These are phyloP conservation scores for Cenchrus americanus DNA, from an alignment of 176 grass and related monocot genomes.

Conservation along the genomic window DNA sequence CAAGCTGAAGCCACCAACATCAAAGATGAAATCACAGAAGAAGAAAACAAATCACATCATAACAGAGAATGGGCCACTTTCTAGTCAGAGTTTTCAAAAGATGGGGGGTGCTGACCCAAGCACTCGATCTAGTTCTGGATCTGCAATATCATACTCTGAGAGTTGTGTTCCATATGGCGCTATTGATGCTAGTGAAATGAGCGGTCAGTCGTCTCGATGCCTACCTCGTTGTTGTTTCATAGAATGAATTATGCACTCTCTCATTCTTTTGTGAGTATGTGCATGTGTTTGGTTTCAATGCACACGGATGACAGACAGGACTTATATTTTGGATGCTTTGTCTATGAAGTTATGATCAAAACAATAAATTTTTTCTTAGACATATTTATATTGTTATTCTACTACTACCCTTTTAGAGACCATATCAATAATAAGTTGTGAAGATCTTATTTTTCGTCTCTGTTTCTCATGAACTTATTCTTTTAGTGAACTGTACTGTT, in stretches of 20 bases:
- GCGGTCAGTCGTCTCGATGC: constrained; percentile 56
- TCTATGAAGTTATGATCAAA: constrained; percentile 18
- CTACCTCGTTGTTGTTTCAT: constrained; percentile 23
- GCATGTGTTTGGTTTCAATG: not conserved
- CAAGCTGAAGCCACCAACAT: constrained; percentile 55
- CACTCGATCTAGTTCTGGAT: constrained; percentile 78
- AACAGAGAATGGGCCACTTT: constrained; percentile 66
- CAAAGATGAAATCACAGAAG: constrained; percentile 48
- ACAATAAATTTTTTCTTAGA: not conserved
- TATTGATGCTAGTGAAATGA: constrained; percentile 72
- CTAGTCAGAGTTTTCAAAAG: constrained; percentile 76
- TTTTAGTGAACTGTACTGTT: constrained; percentile 22
- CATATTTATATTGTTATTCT: not conserved
- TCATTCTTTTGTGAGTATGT: constrained; percentile 29
- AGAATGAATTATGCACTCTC: not conserved
- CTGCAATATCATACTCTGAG: constrained; percentile 82
- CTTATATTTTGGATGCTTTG: constrained; percentile 2
- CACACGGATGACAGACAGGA: not conserved
- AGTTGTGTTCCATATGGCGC: constrained; percentile 69
- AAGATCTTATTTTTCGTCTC: constrained; percentile 24
- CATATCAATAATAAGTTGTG: not conserved
- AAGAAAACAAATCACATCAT: constrained; percentile 48
- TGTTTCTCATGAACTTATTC: constrained; percentile 1
- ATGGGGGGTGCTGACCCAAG: constrained; percentile 59
- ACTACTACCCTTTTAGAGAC: not conserved